Base-by-base conservation (phyloP, 352 stramenopile genomes). In the Aphanomyces stellatus region DNA sequence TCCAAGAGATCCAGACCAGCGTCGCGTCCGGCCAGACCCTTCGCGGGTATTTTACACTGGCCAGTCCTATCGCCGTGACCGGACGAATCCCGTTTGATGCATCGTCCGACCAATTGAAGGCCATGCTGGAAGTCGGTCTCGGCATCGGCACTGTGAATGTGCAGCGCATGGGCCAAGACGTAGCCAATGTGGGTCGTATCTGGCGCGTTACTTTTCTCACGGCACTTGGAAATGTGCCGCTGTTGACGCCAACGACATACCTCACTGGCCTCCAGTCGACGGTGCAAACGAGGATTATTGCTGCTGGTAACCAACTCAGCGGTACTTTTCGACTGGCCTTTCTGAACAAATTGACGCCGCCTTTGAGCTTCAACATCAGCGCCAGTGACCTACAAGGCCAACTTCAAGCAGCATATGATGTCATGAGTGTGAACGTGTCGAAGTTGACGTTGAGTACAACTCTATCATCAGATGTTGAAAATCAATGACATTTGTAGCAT, bases 171-270 rank as follows among this genome's bases (percentile, higher is more conserved):
- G 84, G 88, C 19, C 70, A 81, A 56, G 85, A 91, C 63, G 73
- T 85, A 0, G 73, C 79, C 0, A 76, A 91, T 65, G 85, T 88
- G 22, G 82, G 82, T 1, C 76, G 82, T 7, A 71, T 88, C 22
- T 98, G 93, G 93, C 85, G 80, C 0, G 81, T 98, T 25, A 98
- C 91, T 3, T 98, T 98, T 65, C 59, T 82, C 19, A 91, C 83
- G 15, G 79, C 83, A 3, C 79, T 97, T 2, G 91, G 90, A 1
- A 85, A 96, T 65, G 76, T 95, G 1, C 75, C 74, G n/a, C 81
- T 83, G 24, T 76, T 98, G 11, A 68, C 72, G 17, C 81, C 81
- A 0, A 77, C 74, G 15, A 95, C 88, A 65, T 77, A 80, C 2
- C 74, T 97, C 15, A 80, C 85, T 6, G 90, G 87, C 3, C 71